Evolutionary conservation across 1,139 yeast species (phyloP).

Genomic region (Yamadazyma trypodendri): DNA sequence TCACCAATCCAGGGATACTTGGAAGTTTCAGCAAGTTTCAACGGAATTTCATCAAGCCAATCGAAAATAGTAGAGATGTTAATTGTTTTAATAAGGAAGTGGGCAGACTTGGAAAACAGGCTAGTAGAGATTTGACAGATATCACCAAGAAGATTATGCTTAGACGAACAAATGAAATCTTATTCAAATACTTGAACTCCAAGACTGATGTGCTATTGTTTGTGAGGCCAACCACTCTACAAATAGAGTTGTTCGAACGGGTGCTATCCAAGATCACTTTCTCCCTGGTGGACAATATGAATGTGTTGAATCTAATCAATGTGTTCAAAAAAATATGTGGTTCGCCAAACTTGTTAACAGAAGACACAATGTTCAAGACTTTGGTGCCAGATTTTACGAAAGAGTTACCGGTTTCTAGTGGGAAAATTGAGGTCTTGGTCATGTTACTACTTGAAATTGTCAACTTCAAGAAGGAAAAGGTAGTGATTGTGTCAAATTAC

Average conservation of each 20-base stretch:
- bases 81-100: slow-evolving; percentile 55
- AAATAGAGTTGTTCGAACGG: slow-evolving; percentile 52
- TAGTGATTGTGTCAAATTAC: slow-evolving; percentile 84
- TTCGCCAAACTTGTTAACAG: slow-evolving; percentile 63
- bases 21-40: slow-evolving; percentile 68
- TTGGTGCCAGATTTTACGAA: slow-evolving; percentile 12
- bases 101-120: slow-evolving; percentile 56
- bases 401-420: slow-evolving; percentile 36
- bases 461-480: slow-evolving; percentile 55
- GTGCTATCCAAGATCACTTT: slow-evolving; percentile 25
- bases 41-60: slow-evolving; percentile 66
- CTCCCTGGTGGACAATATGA: slow-evolving; percentile 17
- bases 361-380: slow-evolving; percentile 35
- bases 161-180: slow-evolving; percentile 67
- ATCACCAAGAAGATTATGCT: slow-evolving; percentile 68
- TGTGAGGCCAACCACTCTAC: slow-evolving; percentile 70
- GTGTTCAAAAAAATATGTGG: slow-evolving; percentile 80
- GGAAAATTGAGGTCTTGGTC: slow-evolving; percentile 57
- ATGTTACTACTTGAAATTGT: slow-evolving; percentile 51
- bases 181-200: slow-evolving; percentile 69
- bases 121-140: slow-evolving; percentile 59
- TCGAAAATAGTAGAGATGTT: slow-evolving; percentile 69
- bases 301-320: slow-evolving; percentile 69
- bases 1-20: slow-evolving; percentile 78
- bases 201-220: slow-evolving; percentile 79